These are phyloP conservation scores for Aspergillus cejpii DNA, from an alignment of 2,329 filamentous ascomycete species.

Conservation along the genomic window DNA sequence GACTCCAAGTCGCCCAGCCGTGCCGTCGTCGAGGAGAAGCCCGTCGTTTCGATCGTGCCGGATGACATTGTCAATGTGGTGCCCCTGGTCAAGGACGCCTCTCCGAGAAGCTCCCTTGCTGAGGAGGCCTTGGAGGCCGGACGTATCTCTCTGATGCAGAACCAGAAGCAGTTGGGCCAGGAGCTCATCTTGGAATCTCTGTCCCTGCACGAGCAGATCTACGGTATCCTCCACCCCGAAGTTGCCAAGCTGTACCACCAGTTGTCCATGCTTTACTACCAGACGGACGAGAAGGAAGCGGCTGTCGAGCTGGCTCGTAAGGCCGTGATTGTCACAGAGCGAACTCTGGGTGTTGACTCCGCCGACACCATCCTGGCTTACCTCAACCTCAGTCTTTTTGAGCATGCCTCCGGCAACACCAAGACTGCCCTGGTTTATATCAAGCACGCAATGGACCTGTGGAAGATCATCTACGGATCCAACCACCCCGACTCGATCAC, in stretches of 20 bases:
- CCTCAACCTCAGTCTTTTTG: constrained; percentile 88
- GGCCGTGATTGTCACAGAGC: constrained; percentile 90
- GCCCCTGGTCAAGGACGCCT: constrained; percentile 91
- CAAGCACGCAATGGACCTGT: constrained; percentile 85
- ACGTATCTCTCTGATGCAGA: constrained; percentile 89
- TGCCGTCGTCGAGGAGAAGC: constrained; percentile 40
- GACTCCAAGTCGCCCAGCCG: constrained; percentile 45
- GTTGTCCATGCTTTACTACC: constrained; percentile 91
- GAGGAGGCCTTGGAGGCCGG: constrained; percentile 95
- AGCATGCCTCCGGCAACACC: constrained; percentile 88
- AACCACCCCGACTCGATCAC: constrained; percentile 97
- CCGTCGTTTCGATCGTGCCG: constrained; percentile 60
- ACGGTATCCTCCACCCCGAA: constrained; percentile 93
- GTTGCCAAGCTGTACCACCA: constrained; percentile 93
- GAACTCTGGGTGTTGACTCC: constrained; percentile 87
- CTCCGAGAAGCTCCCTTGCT: constrained; percentile 79
- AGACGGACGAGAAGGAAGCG: constrained; percentile 94
- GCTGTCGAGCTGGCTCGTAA: constrained; percentile 94
- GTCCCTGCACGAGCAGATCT: constrained; percentile 96
- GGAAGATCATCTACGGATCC: constrained; percentile 92
- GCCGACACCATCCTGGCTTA: constrained; percentile 92
- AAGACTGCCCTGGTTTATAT: constrained; percentile 80
- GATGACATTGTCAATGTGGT: constrained; percentile 89
- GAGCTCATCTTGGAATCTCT: constrained; percentile 93
- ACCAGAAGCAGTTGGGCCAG: constrained; percentile 91